Percentiles rank a stretch among this genome's conserved stretches.
Evolutionary conservation across 2,329 filamentous ascomycete species (phyloP).

Genomic region (Exophiala sp.): DNA sequence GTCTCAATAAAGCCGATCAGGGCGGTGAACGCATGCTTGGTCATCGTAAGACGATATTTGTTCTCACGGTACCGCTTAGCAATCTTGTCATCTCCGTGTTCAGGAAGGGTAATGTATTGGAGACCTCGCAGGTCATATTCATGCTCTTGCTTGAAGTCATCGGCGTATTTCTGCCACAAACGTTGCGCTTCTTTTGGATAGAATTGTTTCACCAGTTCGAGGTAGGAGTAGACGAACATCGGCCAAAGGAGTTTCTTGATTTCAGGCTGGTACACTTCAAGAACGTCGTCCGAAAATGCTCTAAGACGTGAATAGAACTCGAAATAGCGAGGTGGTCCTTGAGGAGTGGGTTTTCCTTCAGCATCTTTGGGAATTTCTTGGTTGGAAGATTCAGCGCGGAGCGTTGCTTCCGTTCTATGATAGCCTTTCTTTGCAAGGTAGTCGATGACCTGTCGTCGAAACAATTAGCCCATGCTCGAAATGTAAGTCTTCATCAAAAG

Average conservation of each 20-base stretch:
- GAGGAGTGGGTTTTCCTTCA: conserved; percentile 17
- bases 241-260: conserved; percentile 85
- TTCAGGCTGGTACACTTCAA: conserved; percentile 96
- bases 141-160: conserved; percentile 70
- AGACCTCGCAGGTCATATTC: conserved; percentile 72
- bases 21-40: conserved; percentile 72
- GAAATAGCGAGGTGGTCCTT: conserved; percentile 66
- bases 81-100: conserved; percentile 71
- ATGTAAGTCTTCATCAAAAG: not conserved
- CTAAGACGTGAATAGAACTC: conserved; percentile 67
- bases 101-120: conserved; percentile 65
- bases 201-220: conserved; percentile 68
- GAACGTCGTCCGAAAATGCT: conserved; percentile 81
- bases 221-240: conserved; percentile 84
- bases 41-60: conserved; percentile 87
- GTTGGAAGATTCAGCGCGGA: conserved; percentile 82
- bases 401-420: conserved; percentile 82
- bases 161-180: conserved; percentile 59
- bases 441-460: conserved; percentile 68
- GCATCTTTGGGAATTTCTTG: conserved; percentile 62
- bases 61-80: conserved; percentile 76
- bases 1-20: conserved; percentile 83
- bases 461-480: conserved; percentile 17
- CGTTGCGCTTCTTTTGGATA: conserved; percentile 48
- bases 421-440: conserved; percentile 96